These are phyloP conservation scores for Thalassiosira ordinaria DNA, from an alignment of 352 stramenopile species.

Conservation along the genomic window DNA sequence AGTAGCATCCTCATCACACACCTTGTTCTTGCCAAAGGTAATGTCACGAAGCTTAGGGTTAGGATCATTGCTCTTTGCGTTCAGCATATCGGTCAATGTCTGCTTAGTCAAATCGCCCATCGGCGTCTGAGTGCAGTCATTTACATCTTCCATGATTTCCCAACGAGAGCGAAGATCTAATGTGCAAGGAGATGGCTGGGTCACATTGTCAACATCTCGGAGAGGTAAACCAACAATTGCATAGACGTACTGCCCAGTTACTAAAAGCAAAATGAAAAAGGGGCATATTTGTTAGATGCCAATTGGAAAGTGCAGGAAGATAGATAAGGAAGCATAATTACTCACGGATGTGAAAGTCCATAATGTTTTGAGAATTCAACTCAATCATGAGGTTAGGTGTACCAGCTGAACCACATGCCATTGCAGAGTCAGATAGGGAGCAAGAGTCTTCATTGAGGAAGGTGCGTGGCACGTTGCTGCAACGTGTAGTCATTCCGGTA, in stretches of 20 bases:
- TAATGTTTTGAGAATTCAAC: conserved; percentile 59
- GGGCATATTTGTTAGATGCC: too few relatives aligned
- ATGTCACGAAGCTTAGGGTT: conserved; percentile 65
- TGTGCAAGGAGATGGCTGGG: conserved; percentile 50
- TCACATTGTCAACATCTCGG: conserved; percentile 33
- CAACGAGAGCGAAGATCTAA: conserved; percentile 55
- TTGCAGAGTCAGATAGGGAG: conserved; percentile 44
- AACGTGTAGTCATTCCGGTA: conserved; percentile 48
- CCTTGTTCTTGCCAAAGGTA: conserved; percentile 43
- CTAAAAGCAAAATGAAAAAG: too few relatives aligned
- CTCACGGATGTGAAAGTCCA: conserved; percentile 32
- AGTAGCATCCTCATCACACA: conserved; percentile 29
- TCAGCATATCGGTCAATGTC: conserved; percentile 45
- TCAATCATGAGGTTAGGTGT: conserved; percentile 52
- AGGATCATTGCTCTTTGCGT: conserved; percentile 30
- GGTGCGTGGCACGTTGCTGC: conserved; percentile 62
- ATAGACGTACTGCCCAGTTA: conserved; percentile 69
- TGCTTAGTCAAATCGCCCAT: conserved; percentile 47
- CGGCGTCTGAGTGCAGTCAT: conserved; percentile 40
- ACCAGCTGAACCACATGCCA: conserved; percentile 48
- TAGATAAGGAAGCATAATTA: too few relatives aligned
- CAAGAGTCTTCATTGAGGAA: conserved; percentile 67
- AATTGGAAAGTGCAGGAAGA: too few relatives aligned
- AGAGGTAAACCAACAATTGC: conserved; percentile 57
- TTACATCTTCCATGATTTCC: conserved; percentile 51